Base-by-base conservation (phyloP, 2,329 filamentous ascomycete genomes). In the Microcera coccophila region DNA sequence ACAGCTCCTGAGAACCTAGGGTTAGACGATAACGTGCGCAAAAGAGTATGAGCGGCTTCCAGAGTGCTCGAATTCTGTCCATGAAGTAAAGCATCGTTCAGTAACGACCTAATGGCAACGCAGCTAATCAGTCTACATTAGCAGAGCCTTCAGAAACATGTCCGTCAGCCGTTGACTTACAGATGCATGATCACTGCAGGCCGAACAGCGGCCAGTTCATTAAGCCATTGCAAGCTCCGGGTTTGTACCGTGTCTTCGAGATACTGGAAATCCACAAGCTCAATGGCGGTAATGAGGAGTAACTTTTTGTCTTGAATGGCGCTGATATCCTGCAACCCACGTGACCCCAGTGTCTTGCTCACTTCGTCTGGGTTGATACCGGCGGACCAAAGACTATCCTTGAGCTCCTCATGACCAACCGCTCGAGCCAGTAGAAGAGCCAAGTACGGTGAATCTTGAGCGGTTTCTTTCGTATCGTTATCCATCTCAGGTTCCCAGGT, bases 241-340 rank as follows among this genome's bases (percentile, higher is more conserved):
- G 75, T 74, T 58, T 85, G 82, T 15, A 81, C 71, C 2, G 69
- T 68, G 42, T 85, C 81, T 44, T 85, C 82, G 7, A 84, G 65
- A 44, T 76, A 77, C 42, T 78, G 75, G 54, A 86, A 85, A 57
- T 86, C 82, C 9, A 85, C 75, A 32, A 85, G 68, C 55, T 78
- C 75, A 42, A 85, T 80, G 1, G 78, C 79, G 3, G 78, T 78
- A 47, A 78, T 80, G 5, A 85, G 69, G 14, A 86, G 62, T 11
- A 85, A 59, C 45, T 84, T 79, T 50, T 78, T 76, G 48, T 85
- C 81, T 40, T 73, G 74, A 53, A 82, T 70, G 15, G 66, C 64
- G 4, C 68, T 62, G 16, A 76, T 59, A 24, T 61, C 53, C 4
- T 57, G 56, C 3, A 56, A 43, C 10, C 61, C 54, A 7, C 53